Percentiles rank a stretch among this genome's conserved stretches.
phyloP scores from a whole-genome alignment of 371 early-diverging fungal species.

The Mucor saturninus region DNA sequence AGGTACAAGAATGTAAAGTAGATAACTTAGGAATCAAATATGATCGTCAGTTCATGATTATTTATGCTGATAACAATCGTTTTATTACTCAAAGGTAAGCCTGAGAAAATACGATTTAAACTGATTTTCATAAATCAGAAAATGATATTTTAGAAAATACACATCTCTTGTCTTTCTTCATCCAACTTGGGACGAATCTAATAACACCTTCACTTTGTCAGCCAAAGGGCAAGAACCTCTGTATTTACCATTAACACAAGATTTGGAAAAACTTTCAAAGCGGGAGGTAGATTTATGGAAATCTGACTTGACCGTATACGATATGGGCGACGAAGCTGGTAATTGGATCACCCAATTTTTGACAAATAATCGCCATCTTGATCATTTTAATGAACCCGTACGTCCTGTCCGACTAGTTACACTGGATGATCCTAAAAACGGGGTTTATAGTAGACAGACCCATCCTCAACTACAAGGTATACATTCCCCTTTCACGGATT shows the following conservation, averaged over 20 bases:
- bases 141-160: conserved; percentile 33
- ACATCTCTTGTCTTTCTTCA: conserved; percentile 40
- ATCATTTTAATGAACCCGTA: too few species aligned
- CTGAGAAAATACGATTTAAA: too few species aligned
- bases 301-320: conserved; percentile 37
- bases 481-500: conserved; percentile 48
- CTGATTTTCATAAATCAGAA: neutral
- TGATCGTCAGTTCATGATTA: conserved; percentile 53
- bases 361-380: conserved; percentile 8
- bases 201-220: conserved; percentile 33
- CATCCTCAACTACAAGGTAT: conserved; percentile 45
- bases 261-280: conserved; percentile 12
- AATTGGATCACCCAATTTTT: conserved; percentile 45
- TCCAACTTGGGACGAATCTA: conserved; percentile 28
- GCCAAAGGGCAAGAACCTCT: conserved; percentile 30
- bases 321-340: conserved; percentile 47
- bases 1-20: conserved; percentile 38
- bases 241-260: conserved; percentile 37
- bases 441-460: conserved; percentile 41
- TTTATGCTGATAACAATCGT: conserved; percentile 37
- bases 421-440: conserved; percentile 35
- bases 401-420: conserved; percentile 21
- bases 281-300: conserved; percentile 40
- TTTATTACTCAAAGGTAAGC: conserved; percentile 53
- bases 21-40: conserved; percentile 40